Evolutionary conservation across 176 grass and related monocot species (phyloP), one percentile per base, ranked within the genome.

Genomic region (Calamus simplicifolius): DNA sequence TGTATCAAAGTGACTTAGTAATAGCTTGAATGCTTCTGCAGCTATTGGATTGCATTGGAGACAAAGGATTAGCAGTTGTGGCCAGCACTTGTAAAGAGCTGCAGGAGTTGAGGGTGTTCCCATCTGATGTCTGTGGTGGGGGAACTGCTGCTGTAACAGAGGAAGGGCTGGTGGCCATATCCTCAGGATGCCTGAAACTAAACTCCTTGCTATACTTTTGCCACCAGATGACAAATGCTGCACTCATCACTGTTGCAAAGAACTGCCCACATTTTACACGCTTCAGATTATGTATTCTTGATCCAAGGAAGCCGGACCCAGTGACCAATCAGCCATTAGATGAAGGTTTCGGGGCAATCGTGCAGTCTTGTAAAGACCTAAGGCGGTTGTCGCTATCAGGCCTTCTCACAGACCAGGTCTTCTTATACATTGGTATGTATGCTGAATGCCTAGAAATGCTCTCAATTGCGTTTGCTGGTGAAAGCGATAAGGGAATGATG

Each of bases 231-330:
- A 58, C 56, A 5, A 58, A 58, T 27, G 15, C 56, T 58, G 56
- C 56, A 17, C 56, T 58, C 2, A 6, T 58, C 25, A 58, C 56
- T 5, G 26, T 58, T n/a, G 56, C 56, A n/a, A 58, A 58, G 56
- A 58, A 58, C 14, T 58, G 56, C 25, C 56, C 56, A 58, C 14
- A 58, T 58, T 58, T 58, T 25, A 29, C 14, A 16, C 21, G 56
- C 15, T 58, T 58, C 56, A 58, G 56, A 27, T 58, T 58, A 58
- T 58, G 56, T 25, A 58, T 58, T 8, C 56, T 58, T 27, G 56
- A 58, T 58, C 56, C 56, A 16, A 7, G 56, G 56, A 58, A 58
- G 56, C 56, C 56, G 5, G 56, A 58, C 25, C 56, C 56, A 27
- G 56, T 58, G 4, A 58, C 56, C 29, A 29, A 58, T 58, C 56